Evolutionary conservation across 495 filamentous ascomycete species (phyloP).

Genomic region (Xylaria flabelliformis): DNA sequence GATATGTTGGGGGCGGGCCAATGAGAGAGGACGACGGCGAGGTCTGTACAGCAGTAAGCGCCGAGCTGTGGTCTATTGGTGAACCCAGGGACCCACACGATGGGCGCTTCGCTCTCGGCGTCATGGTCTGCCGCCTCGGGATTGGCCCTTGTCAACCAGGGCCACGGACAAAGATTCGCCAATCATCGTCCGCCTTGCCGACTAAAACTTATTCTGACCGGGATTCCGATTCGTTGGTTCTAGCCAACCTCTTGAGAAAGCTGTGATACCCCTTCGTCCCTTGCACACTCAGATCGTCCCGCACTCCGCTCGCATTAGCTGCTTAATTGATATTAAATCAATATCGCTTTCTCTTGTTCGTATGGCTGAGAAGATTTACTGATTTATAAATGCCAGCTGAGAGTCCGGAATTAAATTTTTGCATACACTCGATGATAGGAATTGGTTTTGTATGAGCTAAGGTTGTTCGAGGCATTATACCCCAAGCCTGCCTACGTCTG

Average conservation of each 20-base stretch:
- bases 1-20: conserved; percentile 38
- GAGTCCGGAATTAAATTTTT: neutral
- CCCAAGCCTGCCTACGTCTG: neutral
- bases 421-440: neutral
- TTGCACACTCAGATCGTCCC: neutral
- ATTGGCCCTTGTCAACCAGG: conserved; percentile 32
- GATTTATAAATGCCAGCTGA: neutral
- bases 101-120: conserved; percentile 29
- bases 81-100: conserved; percentile 24
- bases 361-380: neutral
- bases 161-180: conserved; percentile 12
- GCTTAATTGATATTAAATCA: conserved; percentile 6
- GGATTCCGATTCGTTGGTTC: neutral
- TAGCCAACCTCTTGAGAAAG: neutral
- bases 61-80: conserved; percentile 36
- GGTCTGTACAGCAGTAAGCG: conserved; percentile 35
- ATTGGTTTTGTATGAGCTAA: neutral
- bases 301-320: conserved; percentile 4
- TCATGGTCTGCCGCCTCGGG: conserved; percentile 29
- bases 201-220: neutral
- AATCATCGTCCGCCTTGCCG: conserved; percentile 4
- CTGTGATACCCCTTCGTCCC: conserved; percentile 11
- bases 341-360: neutral
- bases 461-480: neutral
- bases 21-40: conserved; percentile 34